Evolutionary conservation across 1,139 yeast species (phyloP).

Genomic region (Suzukiozyma palmioleophila): DNA sequence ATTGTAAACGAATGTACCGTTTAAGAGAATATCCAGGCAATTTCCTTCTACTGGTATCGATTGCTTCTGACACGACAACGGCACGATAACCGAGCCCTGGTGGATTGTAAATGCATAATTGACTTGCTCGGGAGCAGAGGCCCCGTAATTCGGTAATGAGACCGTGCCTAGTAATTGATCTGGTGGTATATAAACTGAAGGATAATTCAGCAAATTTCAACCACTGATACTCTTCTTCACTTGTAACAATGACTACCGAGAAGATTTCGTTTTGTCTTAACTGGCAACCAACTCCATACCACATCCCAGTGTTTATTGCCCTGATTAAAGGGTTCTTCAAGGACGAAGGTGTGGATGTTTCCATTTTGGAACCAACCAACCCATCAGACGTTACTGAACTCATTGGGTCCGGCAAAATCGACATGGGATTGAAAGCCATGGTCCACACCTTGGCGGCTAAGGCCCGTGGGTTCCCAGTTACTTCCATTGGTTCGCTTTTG

Average conservation of each 20-base stretch:
- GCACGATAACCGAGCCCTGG: too few relatives aligned
- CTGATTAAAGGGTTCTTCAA: constrained; percentile 48
- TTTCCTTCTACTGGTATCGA: too few relatives aligned
- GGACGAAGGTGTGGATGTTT: constrained; percentile 48
- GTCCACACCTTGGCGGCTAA: constrained; percentile 58
- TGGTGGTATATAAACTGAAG: too few relatives aligned
- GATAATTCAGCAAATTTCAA: too few relatives aligned
- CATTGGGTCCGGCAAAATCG: constrained; percentile 53
- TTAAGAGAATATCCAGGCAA: neutral
- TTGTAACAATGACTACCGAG: constrained; percentile 21
- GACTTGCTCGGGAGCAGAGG: too few relatives aligned
- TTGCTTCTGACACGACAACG: too few relatives aligned
- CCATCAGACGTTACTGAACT: constrained; percentile 58
- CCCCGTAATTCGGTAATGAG: too few relatives aligned
- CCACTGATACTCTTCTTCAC: too few relatives aligned
- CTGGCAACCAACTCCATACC: constrained; percentile 59
- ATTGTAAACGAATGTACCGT: constrained; percentile 1
- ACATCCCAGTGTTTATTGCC: constrained; percentile 50
- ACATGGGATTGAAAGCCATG: constrained; percentile 60
- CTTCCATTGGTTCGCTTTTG: constrained; percentile 50
- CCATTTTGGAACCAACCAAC: constrained; percentile 53
- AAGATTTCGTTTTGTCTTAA: constrained; percentile 51
- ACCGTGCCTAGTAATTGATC: too few relatives aligned
- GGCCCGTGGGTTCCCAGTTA: constrained; percentile 56
- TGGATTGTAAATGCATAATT: too few relatives aligned